Base-by-base conservation (phyloP, 2,329 filamentous ascomycete genomes). In the Lasiodiplodia sp. region DNA sequence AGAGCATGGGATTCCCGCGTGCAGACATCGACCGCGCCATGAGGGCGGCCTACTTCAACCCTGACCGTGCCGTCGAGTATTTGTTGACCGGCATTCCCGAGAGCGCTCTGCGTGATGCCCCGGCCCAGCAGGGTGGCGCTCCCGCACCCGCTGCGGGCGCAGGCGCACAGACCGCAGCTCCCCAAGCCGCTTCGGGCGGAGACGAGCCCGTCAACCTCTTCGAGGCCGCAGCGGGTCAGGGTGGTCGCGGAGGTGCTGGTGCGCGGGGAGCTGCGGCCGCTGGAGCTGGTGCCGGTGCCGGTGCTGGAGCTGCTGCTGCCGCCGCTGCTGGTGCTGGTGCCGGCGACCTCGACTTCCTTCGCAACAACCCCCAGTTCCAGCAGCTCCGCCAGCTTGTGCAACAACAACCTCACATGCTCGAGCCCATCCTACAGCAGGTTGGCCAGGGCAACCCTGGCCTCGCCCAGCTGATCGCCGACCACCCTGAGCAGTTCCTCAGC, bases 351-450 rank as follows among this genome's bases (percentile, higher is more conserved):
- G 95, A 98, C 72, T 98, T 97, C 80, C 85, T 99, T 68, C 91
- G 96, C 76, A 93, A 94, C 81, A 98, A 98, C 80, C 91, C 94
- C 28, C 95, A 98, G 81, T 99, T 99, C 83, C 96, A 98, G 83
- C 96, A 99, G 83, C 88, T 99, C 70, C 92, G 96, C 71, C 94
- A 97, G 82, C 91, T 99, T 25, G 95, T 99, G 55, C 96, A 99
- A 83, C 94, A 97, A 80, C 93, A 98, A 79, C 96, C 96, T 21
- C 92, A 96, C 79, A 99, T 99, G 96, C 90, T 99, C 25, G 96
- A 99, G 84, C 95, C 96, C 7, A 98, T 99, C 73, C 86, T 99
- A 68, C 95, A 98, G 82, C 94, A 97, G 82, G 93, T 99, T 47
- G 94, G 93, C 44, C 92, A 93, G 25, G 95, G 95, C 31, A 99